Evolutionary conservation across 192 early-diverging fungal genomes (phyloP).

Genomic region (Coemansia sp.): DNA sequence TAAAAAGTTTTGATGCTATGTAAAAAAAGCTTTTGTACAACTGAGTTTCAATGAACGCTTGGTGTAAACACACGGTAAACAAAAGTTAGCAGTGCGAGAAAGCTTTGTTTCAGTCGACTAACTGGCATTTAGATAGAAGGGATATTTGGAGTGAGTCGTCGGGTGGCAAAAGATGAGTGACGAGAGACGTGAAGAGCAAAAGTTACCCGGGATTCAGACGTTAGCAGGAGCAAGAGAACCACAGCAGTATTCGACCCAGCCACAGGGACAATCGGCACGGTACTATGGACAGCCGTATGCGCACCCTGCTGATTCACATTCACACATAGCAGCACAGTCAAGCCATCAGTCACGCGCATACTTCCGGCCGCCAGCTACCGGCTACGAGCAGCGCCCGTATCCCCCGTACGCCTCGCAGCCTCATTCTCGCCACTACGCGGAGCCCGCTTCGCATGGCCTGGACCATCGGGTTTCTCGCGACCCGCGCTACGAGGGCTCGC

Average conservation of each 20-base stretch:
- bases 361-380: conserved; percentile 2
- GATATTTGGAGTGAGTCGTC: no score
- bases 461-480: neutral
- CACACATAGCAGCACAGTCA: conserved; percentile 14
- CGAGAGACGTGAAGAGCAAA: no score
- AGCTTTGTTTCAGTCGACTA: no score
- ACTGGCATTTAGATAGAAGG: no score
- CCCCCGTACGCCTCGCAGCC: neutral
- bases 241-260: conserved; percentile 1
- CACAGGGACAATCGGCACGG: neutral
- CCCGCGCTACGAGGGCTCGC: neutral
- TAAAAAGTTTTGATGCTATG: neutral
- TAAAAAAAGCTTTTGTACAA: no score
- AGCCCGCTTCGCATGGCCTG: neutral
- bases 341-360: conserved; percentile 8
- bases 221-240: no score
- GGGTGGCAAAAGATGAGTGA: no score
- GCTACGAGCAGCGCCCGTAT: neutral
- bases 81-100: no score
- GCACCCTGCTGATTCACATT: neutral
- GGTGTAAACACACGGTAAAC: no score
- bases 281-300: neutral
- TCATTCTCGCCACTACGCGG: neutral
- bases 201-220: no score
- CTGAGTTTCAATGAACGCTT: no score